A percentile compares a stretch with the other conserved stretches of the same genome.
phyloP scores from a whole-genome alignment of 495 filamentous ascomycete genomes.

The Hamigera avellanea region DNA sequence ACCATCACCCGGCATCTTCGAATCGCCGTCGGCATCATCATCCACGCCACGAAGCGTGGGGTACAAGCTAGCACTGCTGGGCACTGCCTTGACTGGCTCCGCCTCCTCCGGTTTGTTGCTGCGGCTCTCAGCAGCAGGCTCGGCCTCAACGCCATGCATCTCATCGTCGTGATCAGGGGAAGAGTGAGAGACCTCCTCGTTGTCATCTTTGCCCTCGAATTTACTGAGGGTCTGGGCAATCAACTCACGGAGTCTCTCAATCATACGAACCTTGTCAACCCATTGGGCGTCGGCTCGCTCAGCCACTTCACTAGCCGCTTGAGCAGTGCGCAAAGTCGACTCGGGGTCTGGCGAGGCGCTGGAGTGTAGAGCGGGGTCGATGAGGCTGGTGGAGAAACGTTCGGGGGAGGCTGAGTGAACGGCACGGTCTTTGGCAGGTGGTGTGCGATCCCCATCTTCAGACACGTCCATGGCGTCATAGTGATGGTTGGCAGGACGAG shows the following conservation, averaged over 20 bases:
- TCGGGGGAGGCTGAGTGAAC: constrained; percentile 29
- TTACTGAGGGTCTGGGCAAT: constrained; percentile 53
- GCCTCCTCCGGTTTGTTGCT: constrained; percentile 10
- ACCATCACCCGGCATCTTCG: constrained; percentile 11
- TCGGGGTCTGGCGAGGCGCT: constrained; percentile 26
- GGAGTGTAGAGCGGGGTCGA: constrained; percentile 41
- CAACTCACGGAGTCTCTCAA: constrained; percentile 61
- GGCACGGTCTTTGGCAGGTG: constrained; percentile 25
- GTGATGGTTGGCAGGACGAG: constrained; percentile 34
- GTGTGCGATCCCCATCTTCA: constrained; percentile 35
- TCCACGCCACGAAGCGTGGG: constrained; percentile 33
- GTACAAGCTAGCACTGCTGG: constrained; percentile 21
- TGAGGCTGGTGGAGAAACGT: constrained; percentile 36
- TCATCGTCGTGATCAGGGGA: background rate
- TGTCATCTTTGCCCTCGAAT: constrained; percentile 51
- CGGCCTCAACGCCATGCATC: constrained; percentile 4
- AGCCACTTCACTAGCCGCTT: constrained; percentile 33
- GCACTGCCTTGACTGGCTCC: constrained; percentile 12
- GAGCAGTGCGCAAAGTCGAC: constrained; percentile 30
- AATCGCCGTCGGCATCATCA: constrained; percentile 15
- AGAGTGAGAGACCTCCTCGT: constrained; percentile 13
- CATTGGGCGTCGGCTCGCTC: constrained; percentile 56
- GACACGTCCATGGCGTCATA: constrained; percentile 44
- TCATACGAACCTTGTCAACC: constrained; percentile 73
- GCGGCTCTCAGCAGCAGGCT: background rate